phyloP scores from a whole-genome alignment of 768 basidiomycete species.

The Termitomyces sp. region DNA sequence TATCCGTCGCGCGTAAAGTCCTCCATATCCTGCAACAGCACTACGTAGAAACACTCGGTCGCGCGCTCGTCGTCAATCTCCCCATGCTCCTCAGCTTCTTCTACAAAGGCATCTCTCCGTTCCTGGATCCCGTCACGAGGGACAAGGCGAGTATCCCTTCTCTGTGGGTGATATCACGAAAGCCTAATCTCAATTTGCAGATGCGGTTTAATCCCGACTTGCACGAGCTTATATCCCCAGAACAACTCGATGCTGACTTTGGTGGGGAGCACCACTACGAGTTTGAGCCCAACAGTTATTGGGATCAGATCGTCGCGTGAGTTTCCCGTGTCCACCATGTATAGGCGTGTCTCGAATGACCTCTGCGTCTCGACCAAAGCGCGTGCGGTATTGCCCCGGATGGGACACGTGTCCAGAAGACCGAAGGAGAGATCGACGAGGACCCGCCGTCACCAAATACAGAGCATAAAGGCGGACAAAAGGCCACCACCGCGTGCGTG shows the following conservation, averaged over 20 bases:
- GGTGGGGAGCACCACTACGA: conserved; percentile 71
- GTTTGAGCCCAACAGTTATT: conserved; percentile 71
- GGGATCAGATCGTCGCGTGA: conserved; percentile 72
- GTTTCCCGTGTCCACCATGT: conserved; percentile 14
- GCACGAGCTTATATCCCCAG: conserved; percentile 62
- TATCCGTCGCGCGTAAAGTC: conserved; percentile 74
- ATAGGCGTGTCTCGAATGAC: not conserved
- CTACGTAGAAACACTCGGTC: conserved; percentile 84
- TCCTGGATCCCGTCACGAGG: conserved; percentile 82
- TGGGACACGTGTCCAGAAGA: conserved; percentile 37
- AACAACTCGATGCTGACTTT: conserved; percentile 79
- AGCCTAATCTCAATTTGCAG: conserved; percentile 24
- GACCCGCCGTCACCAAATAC: not conserved
- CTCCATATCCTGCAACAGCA: conserved; percentile 81
- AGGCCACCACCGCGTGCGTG: conserved; percentile 1
- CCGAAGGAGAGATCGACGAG: not conserved
- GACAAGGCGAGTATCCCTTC: conserved; percentile 56
- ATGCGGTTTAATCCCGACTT: conserved; percentile 89
- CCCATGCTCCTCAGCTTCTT: conserved; percentile 70
- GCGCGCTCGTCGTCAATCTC: conserved; percentile 79
- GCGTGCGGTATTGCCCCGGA: conserved; percentile 53
- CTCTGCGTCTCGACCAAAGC: conserved; percentile 20
- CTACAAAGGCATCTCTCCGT: conserved; percentile 80
- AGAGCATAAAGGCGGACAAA: not conserved
- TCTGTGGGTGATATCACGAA: not conserved